Evolutionary conservation across 1,139 yeast species (phyloP), one percentile per base, ranked within the genome.

Genomic region (Saccharomyces hybrid): DNA sequence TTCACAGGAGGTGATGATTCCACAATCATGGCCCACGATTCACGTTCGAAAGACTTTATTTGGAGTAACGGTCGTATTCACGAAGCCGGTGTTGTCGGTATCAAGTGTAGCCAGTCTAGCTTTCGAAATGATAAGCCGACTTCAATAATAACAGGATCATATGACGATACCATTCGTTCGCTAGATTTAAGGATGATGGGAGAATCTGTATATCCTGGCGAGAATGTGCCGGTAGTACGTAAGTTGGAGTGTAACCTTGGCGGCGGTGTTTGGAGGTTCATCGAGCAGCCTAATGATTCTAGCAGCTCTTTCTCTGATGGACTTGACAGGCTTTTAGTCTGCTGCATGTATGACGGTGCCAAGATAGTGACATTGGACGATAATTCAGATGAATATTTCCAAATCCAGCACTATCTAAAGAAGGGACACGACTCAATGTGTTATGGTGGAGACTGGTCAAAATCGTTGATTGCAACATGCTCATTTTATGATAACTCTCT

Each of bases 331-430:
- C 74, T 91, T 0, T 73, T 91, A 53, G 83, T 84, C 0, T 91
- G 98, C 66, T 89, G 97, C 66, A 93, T 93, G 98, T 91, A 93
- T 64, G 93, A 89, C 63, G 99, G 99, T 12, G 96, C 96, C 0
- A 76, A 91, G 55, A 74, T 90, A 1, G 71, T 88, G 0, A 59
- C 64, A 16, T 65, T 74, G 2, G 58, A 58, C 9, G 68, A 74
- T 4, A 54, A 50, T 7, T 58, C 57, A 16, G 65, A 60, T n/a
- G 62, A 64, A 0, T 65, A 66, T 3, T 71, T 71, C 24, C 66
- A 68, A n/a, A 76, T 79, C 11, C 71, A 73, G 9, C 54, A 57
- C 26, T 79, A 77, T 58, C 80, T 84, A 66, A 85, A 84, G 59
- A 79, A 79, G 29, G 87, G 86, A 26, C 98, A 93, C 68, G 84